Base-by-base conservation (phyloP, 495 filamentous ascomycete genomes). In the Penicillium waksmanii region DNA sequence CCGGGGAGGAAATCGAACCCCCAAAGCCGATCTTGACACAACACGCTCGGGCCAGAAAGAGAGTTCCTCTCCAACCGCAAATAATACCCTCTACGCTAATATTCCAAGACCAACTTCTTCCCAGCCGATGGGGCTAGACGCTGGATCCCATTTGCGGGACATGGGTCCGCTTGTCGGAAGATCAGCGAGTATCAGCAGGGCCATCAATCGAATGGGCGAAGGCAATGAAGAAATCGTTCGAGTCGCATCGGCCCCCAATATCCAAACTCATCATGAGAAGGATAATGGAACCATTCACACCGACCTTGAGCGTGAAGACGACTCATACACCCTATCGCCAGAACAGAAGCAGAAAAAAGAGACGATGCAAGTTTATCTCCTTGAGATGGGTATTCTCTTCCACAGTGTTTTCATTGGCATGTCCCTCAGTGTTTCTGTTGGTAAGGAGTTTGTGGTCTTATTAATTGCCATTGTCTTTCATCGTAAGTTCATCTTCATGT, bases 321-420 rank as follows among this genome's bases (percentile, higher is more conserved):
- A 64, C 15, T 17, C 18, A 12, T 44, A 38, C 18, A 27, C 27
- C 25, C 12, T 66, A 3, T 59, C 38, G 1, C 55, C 60, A 3
- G 66, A 70, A 11, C 69, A 72, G 55, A 72, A 72, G 33, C 62
- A 69, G 43, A 66, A 63, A 19, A 74, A 74, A 33, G 72, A 66
- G 31, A 67, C 67, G 72, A 60, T 92, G 59, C 89, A 93, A 65
- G 88, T 87, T 49, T 74, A 89, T 31, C 77, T 93, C 12, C 80
- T 92, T 6, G 89, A 93, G 68, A 85, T 89, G 42, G 89, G 89
- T n/a, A 92, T 92, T 58, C 75, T 93, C 3, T 92, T 92, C 64
- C 89, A 93, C 73, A 87, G 84, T 64, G 80, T 93, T 27, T 92
- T 93, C 60, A 93, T 93, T 59, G 89, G 89, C 58, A 91, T 93